Conservation (phyloP, 192 early-diverging fungal species). For the Geranomyces michiganensis region DNA sequence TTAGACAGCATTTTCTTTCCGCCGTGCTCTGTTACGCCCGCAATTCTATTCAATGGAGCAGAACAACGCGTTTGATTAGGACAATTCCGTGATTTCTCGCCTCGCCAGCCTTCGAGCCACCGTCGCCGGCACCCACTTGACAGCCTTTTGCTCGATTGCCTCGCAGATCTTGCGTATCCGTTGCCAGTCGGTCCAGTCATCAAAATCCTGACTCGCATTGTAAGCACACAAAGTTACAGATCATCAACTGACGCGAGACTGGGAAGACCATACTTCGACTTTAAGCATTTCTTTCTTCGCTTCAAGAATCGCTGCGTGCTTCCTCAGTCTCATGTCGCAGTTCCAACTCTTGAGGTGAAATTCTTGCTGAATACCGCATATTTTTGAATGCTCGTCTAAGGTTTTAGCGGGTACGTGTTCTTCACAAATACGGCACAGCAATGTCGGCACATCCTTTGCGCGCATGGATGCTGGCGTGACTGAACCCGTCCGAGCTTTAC, state of each 20-base stretch:
- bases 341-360: slow-evolving; percentile 47
- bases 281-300: slow-evolving; percentile 52
- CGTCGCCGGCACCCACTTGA: slow-evolving; percentile 12
- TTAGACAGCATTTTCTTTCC: slow-evolving; percentile 40
- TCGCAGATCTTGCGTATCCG: slow-evolving; percentile 40
- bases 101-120: background rate
- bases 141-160: slow-evolving; percentile 31
- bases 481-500: background rate
- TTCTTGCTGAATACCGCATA: slow-evolving; percentile 76
- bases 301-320: slow-evolving; percentile 56
- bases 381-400: slow-evolving; percentile 77
- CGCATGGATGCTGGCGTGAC: background rate
- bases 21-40: slow-evolving; percentile 31
- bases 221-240: slow-evolving; percentile 20
- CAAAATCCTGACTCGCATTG: slow-evolving; percentile 11
- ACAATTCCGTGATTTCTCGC: slow-evolving; percentile 8
- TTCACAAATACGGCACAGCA: slow-evolving; percentile 89
- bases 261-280: slow-evolving; percentile 42
- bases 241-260: too few species aligned
- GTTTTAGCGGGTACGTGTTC: slow-evolving; percentile 66
- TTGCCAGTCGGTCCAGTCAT: slow-evolving; percentile 41
- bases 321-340: slow-evolving; percentile 66
- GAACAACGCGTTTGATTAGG: background rate
- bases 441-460: slow-evolving; percentile 9
- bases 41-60: slow-evolving; percentile 9